Percentiles rank a stretch among this genome's conserved stretches.
Conservation (phyloP, 768 basidiomycete genomes). For the Guyanaporus albipodus region DNA sequence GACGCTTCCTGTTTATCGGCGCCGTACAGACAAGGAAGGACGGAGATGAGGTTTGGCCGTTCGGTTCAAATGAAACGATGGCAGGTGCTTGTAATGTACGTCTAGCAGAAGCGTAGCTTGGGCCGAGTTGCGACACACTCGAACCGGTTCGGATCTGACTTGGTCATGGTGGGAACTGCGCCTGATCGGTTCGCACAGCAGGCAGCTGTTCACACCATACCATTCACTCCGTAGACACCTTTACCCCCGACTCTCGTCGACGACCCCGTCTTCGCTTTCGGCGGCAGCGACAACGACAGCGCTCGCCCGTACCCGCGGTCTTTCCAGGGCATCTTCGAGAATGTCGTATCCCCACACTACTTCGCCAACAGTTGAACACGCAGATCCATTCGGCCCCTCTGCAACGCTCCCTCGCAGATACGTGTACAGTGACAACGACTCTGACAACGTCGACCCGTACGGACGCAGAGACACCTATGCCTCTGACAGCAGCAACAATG, state of each 20-base stretch:
- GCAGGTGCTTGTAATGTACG: too few relatives aligned
- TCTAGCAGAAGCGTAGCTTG: too few relatives aligned
- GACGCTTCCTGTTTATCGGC: background rate
- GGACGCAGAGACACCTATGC: constrained; percentile 63
- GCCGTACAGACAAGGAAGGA: background rate
- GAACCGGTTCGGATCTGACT: constrained; percentile 23
- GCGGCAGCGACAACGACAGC: constrained; percentile 15
- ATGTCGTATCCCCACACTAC: constrained; percentile 55
- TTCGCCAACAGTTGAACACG: constrained; percentile 56
- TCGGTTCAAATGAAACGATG: background rate
- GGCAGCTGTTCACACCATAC: constrained; percentile 16
- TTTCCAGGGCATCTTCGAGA: constrained; percentile 12
- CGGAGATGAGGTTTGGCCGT: constrained; percentile 14
- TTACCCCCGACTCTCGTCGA: constrained; percentile 1
- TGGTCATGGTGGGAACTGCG: constrained; percentile 26
- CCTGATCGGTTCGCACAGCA: constrained; percentile 16
- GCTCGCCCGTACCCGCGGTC: constrained; percentile 14
- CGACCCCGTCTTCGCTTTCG: constrained; percentile 3
- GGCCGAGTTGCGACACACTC: background rate
- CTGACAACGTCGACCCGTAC: constrained; percentile 61
- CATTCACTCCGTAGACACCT: background rate
- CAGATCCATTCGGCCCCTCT: constrained; percentile 59
- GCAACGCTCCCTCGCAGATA: constrained; percentile 37
- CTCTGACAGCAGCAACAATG: constrained; percentile 67
- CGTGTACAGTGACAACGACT: constrained; percentile 73